Base-by-base conservation (phyloP, 2,329 filamentous ascomycete species). In the Endoconidiophora polonica region DNA sequence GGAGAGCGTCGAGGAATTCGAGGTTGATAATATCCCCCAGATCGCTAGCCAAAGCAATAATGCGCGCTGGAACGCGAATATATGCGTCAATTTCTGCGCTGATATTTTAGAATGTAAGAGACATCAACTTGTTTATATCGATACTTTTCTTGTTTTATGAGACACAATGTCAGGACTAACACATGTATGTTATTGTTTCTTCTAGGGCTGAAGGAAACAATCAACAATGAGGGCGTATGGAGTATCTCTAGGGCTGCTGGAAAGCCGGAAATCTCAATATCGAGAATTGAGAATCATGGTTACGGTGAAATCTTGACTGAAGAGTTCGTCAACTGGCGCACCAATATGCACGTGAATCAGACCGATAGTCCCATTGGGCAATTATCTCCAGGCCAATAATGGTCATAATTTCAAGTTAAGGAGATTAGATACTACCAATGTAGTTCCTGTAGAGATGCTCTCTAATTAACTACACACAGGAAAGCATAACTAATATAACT, bases 21-120 rank as follows among this genome's bases (percentile, higher is more conserved):
- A 86, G 53, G 95, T 88, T 1, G 77, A 79, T 43, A 72, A 68
- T 26, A 86, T 98, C 49, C 91, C 91, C 0, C 73, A 76, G 2
- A 82, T 76, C 46, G 84, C 93, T 12, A 78, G 81, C 58, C 72
- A 76, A 48, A 65, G 72, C 7, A 79, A 81, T 0, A 76, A 75
- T 26, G 70, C 70, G 2, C 76, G 74, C 44, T 98, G 91, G 91
- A 85, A 96, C 65, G 90, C 86, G 16, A 90, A 95, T 60, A 76
- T 83, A 56, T 95, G 88, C 60, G 91, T 96, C 60, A 94, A 94
- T 58, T 95, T 95, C 65, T 79, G 86, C 1, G 78, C 76, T 1
- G 71, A 67, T 0, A 85, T 96, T 57, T 65, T 96, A 14, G 79
- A 81, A 5, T 93, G 85, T 86, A 63, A 64, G 79, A 64, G 36